Evolutionary conservation across 805 yeast genomes (phyloP).

Genomic region (Zygosaccharomyces gambellarensis): DNA sequence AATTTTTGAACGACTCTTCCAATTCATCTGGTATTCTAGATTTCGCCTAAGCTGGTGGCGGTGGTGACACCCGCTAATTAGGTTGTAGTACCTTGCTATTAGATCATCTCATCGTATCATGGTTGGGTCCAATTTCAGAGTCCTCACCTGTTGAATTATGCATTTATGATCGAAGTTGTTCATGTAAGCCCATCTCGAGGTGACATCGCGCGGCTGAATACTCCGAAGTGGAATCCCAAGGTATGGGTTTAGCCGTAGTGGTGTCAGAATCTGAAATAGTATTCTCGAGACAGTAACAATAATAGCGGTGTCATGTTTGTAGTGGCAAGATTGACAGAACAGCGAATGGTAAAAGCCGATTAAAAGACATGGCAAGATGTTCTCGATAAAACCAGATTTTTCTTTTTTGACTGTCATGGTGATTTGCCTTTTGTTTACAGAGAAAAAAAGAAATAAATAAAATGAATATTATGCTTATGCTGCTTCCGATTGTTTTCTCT

Average conservation of each 20-base stretch:
- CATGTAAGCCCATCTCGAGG: background rate
- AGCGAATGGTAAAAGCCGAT: too few species aligned
- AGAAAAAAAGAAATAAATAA: background rate
- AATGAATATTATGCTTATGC: background rate
- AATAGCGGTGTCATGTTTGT: background rate
- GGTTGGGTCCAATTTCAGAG: background rate
- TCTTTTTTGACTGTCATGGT: too few species aligned
- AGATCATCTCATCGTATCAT: background rate
- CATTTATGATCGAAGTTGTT: background rate
- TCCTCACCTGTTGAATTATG: background rate
- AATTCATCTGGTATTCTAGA: background rate
- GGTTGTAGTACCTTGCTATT: background rate
- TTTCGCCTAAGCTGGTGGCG: background rate
- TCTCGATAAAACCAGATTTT: too few species aligned
- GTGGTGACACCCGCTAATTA: background rate
- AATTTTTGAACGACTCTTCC: background rate
- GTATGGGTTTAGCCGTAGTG: background rate
- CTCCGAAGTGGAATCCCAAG: slow-evolving; percentile 2
- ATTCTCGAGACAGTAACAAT: background rate
- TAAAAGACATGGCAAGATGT: too few species aligned
- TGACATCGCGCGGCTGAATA: slow-evolving; percentile 1
- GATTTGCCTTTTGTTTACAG: background rate
- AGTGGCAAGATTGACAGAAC: too few species aligned
- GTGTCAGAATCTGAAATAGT: background rate
- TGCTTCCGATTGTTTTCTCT: background rate